Conservation (phyloP, 1,284 basidiomycete species). For the Rhodotorula sp. region DNA sequence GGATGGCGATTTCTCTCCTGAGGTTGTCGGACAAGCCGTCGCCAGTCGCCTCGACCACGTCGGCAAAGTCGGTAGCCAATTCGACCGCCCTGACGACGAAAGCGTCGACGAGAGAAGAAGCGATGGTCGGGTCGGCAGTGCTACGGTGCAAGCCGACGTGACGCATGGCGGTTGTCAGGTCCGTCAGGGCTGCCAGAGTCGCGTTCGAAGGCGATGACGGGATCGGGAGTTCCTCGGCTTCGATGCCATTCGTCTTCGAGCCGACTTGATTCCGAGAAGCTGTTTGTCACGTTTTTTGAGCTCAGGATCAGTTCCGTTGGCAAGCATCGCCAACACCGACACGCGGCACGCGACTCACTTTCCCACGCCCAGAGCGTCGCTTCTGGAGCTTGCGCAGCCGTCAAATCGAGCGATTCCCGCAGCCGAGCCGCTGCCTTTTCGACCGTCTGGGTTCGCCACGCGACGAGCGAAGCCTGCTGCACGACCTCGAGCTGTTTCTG, state of each 20-base stretch:
- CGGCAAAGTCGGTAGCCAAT: conserved; percentile 7
- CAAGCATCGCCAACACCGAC: neutral
- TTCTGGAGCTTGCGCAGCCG: neutral
- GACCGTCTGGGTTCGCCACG: conserved; percentile 25
- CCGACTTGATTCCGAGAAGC: too few species aligned
- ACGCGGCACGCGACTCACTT: neutral
- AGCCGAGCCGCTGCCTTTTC: conserved; percentile 7
- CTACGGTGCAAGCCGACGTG: conserved; percentile 20
- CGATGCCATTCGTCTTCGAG: neutral
- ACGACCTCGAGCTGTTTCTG: conserved; percentile 7
- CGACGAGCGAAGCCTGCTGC: conserved; percentile 13
- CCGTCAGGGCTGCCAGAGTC: conserved; percentile 18
- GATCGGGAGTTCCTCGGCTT: neutral
- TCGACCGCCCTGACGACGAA: neutral
- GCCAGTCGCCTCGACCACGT: neutral
- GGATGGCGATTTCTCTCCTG: conserved; percentile 12
- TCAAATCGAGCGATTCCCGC: conserved; percentile 3
- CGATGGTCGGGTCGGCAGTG: conserved; percentile 9
- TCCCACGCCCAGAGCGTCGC: conserved; percentile 18
- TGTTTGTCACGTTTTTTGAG: too few species aligned
- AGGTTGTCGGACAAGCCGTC: neutral
- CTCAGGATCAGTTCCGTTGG: neutral
- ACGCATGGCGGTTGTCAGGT: conserved; percentile 11
- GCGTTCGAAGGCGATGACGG: conserved; percentile 21
- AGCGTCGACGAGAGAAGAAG: conserved; percentile 6